Percentiles rank a stretch among this genome's conserved stretches.
Conservation (phyloP, 1,284 basidiomycete species). For the Naganishia sp. region DNA sequence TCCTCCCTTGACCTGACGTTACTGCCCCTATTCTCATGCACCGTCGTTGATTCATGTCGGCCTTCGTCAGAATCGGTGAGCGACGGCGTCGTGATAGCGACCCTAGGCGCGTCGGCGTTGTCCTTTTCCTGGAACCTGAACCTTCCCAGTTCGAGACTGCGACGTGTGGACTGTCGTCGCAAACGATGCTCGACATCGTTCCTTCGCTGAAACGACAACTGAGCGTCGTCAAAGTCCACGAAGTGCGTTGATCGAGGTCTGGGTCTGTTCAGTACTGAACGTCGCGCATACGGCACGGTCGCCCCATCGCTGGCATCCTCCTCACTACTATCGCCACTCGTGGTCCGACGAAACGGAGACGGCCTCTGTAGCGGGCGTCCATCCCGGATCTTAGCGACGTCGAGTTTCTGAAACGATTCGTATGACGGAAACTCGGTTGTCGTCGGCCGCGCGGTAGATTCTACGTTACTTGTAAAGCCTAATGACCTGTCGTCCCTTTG, state of each 20-base stretch:
- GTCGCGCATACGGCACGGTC: background rate
- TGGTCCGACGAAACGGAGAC: background rate
- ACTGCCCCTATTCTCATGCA: background rate
- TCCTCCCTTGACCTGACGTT: background rate
- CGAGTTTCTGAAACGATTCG: constrained; percentile 21
- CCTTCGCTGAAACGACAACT: constrained; percentile 15
- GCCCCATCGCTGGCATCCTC: background rate
- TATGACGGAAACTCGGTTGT: constrained; percentile 23
- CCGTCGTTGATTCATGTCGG: no score
- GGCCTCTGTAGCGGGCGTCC: background rate
- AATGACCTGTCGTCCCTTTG: constrained; percentile 4
- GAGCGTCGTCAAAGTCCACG: constrained; percentile 11
- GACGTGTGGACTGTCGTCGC: constrained; percentile 20
- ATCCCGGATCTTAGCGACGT: background rate
- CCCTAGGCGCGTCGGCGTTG: background rate
- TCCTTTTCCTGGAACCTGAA: constrained; percentile 22
- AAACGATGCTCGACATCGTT: constrained; percentile 15
- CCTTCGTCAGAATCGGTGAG: background rate
- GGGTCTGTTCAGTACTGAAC: constrained; percentile 6
- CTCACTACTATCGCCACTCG: constrained; percentile 17
- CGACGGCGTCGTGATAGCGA: no score
- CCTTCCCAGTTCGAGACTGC: constrained; percentile 20
- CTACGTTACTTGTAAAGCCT: background rate
- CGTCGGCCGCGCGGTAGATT: constrained; percentile 1
- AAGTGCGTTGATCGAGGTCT: constrained; percentile 23